Percentiles rank a stretch among this genome's conserved stretches.
These are phyloP conservation scores for Cinnamomum micranthum DNA, from an alignment of 164 flowering plant genomes.

Conservation along the genomic window DNA sequence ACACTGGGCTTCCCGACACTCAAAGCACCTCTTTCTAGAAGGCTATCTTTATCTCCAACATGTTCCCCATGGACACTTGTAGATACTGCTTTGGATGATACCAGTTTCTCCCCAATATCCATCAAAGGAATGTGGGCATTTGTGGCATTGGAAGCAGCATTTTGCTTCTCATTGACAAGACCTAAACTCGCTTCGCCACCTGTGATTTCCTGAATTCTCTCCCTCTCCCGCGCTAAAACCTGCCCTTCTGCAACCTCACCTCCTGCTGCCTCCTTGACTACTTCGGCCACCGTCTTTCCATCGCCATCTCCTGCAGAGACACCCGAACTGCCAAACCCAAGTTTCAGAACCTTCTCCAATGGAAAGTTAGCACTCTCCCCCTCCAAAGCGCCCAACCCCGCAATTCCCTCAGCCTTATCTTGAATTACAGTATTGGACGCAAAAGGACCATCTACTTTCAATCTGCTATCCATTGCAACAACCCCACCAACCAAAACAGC, in stretches of 20 bases:
- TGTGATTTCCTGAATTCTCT: background rate
- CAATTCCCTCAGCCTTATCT: background rate
- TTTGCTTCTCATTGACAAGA: background rate
- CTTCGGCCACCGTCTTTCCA: too few species aligned
- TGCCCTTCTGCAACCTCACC: background rate
- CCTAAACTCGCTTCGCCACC: background rate
- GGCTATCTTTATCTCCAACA: background rate
- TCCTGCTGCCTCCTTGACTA: background rate
- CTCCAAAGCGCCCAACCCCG: background rate
- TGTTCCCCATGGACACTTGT: background rate
- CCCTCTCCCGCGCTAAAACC: background rate
- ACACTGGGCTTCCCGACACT: too few species aligned
- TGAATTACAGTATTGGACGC: constrained; percentile 4
- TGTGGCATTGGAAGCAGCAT: background rate
- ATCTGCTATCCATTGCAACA: background rate
- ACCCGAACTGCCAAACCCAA: background rate
- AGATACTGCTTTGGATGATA: background rate
- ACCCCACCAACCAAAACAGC: constrained; percentile 9
- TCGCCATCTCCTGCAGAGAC: background rate
- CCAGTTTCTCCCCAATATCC: background rate
- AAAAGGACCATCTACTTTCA: background rate
- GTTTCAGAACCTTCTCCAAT: background rate
- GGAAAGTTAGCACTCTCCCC: background rate
- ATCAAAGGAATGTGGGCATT: background rate
- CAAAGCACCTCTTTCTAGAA: background rate